Evolutionary conservation across 352 stramenopile species (phyloP), one percentile per base, ranked within the genome.

Genomic region (Globisporangium spinosum): DNA sequence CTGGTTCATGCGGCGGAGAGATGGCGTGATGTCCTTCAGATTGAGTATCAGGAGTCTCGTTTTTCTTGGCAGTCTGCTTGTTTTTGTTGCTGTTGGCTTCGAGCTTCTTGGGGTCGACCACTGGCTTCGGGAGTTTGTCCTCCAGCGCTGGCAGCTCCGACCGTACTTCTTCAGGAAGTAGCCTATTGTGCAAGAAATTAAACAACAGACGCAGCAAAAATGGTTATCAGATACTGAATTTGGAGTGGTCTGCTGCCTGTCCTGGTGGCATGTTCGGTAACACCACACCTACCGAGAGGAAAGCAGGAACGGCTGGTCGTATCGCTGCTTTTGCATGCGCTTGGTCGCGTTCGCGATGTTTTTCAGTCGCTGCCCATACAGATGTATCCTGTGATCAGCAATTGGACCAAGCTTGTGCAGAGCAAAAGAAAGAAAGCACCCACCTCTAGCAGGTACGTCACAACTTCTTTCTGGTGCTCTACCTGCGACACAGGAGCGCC

Each of bases 311-410:
- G 82, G 79, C 58, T 92, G 80, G 17, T 85, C 67, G 27, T 80
- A 85, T 51, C 86, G 75, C 56, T 75, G 79, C 62, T 91, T 92
- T 74, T 94, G 86, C 77, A 94, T 83, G 25, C 78, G 74, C 74
- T 94, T 94, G 4, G 82, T 78, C 23, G 60, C 72, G 27, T 84
- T 76, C 29, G 84, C 79, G 22, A 90, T 82, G 51, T 56, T 77
- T 55, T 94, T 92, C 55, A 94, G 69, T 6, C 84, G 79, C 85
- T 93, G 17, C 29, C 17, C 23, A 40, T 2, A 56, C 15, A 8
- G 15, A 62, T 6, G 51, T 8, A 8, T 35, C 57, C 10, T 38
- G 56, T 22, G 2, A 53, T 15, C 25, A 56, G 13, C 17, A 9
- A 9, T 3, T 27, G 4, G 29, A 17, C 23, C 20, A 25, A 20